Evolutionary conservation across 1,139 yeast genomes (phyloP), one percentile per base, ranked within the genome.

Genomic region (Yamadazyma blattariae): DNA sequence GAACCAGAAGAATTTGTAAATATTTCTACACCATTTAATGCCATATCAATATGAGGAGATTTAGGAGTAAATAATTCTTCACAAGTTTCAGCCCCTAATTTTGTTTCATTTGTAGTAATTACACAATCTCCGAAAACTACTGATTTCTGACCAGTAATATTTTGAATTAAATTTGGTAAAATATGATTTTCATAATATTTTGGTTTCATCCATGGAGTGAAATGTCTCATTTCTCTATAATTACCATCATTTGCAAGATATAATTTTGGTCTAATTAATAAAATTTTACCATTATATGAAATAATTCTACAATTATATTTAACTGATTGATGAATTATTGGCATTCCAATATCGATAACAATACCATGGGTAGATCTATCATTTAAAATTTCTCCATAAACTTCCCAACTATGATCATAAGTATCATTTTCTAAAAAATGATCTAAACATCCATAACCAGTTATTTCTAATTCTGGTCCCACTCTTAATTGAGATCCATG

Each of bases 231-330:
- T 59, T 92, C 99, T 35, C 98, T 75, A 63, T 94, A 92, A 56
- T 92, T 92, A 1, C 99, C 99, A 63, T 92, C 98, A 56, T 92
- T 94, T 15, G 97, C 97, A 36, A 94, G 71, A 74, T 87, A 82
- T 31, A 92, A 58, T 56, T 92, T 92, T 18, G 99, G 99, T 52
- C 97, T 77, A 47, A 92, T 92, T 47, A 90, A 69, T 33, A 90
- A 63, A 38, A 92, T 84, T 53, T 77, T 67, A 17, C 92, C 89
- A 61, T 89, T 79, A 56, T 78, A 77, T 2, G 96, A 84, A 36
- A 92, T 66, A 32, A 92, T 63, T 45, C 99, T 78, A 64, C 98
- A 92, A 54, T 92, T 92, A 70, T 87, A 94, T 51, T 94, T 79
- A 48, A 87, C 84, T 35, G 85, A 81, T 52, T 87, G 86, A 60